phyloP scores from a whole-genome alignment of 2,329 filamentous ascomycete genomes.

The Xylariaceae sp. region DNA sequence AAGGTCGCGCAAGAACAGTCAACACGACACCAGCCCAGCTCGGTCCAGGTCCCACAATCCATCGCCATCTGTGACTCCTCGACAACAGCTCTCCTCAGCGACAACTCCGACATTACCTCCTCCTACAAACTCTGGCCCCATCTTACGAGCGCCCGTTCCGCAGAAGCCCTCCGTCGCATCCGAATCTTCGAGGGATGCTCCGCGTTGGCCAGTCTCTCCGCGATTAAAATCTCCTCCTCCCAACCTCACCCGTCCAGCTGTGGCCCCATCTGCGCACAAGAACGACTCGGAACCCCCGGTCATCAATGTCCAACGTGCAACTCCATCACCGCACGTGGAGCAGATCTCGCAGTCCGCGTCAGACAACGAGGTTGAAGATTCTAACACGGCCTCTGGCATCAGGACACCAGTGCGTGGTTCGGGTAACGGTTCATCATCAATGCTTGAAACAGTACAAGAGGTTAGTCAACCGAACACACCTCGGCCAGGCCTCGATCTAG shows the following conservation, averaged over 20 bases:
- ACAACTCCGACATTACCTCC: constrained; percentile 64
- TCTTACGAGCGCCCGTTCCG: constrained; percentile 57
- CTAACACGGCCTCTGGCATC: constrained; percentile 46
- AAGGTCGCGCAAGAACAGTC: constrained; percentile 62
- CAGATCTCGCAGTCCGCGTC: constrained; percentile 33
- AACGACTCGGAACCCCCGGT: constrained; percentile 46
- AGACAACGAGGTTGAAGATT: constrained; percentile 52
- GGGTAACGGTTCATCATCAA: constrained; percentile 52
- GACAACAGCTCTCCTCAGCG: constrained; percentile 62
- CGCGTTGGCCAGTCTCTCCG: constrained; percentile 74
- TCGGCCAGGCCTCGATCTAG: constrained; percentile 39
- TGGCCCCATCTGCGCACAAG: constrained; percentile 30
- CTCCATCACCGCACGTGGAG: constrained; percentile 41
- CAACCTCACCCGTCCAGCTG: constrained; percentile 37
- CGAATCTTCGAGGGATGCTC: constrained; percentile 50
- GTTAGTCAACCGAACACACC: constrained; percentile 74
- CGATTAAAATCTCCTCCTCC: constrained; percentile 75
- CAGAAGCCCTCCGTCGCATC: constrained; percentile 53
- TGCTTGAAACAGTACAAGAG: constrained; percentile 88
- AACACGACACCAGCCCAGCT: constrained; percentile 59
- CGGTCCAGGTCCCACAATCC: constrained; percentile 50
- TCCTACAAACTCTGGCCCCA: constrained; percentile 51
- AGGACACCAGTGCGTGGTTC: constrained; percentile 57
- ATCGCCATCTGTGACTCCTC: constrained; percentile 57
- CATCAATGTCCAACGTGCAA: constrained; percentile 50